Percentiles rank a stretch among this genome's conserved stretches.
phyloP scores from a whole-genome alignment of 257 asterid species.

The Nyctanthes arbortristis region DNA sequence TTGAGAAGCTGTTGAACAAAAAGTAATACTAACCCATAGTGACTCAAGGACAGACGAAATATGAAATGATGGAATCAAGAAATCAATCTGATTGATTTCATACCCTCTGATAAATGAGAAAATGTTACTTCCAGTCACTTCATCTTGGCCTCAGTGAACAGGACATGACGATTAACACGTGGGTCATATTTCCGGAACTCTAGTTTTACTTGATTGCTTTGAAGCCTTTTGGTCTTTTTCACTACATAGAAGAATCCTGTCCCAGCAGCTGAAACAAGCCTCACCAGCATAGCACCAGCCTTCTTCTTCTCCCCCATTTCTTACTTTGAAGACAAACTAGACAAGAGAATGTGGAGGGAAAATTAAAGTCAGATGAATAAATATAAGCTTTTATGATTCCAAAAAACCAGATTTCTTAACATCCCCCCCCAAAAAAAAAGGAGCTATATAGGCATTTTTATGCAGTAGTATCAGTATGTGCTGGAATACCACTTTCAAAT shows the following conservation, averaged over 20 bases:
- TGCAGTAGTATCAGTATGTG: no score
- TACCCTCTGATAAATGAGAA: neutral
- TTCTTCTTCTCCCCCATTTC: constrained; percentile 68
- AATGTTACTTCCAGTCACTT: constrained; percentile 38
- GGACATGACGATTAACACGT: constrained; percentile 67
- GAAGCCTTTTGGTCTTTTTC: constrained; percentile 61
- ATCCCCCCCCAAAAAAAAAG: no score
- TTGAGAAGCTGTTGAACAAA: neutral
- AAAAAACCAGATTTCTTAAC: no score
- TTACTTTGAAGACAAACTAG: constrained; percentile 3
- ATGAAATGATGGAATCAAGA: neutral
- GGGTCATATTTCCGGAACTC: constrained; percentile 78
- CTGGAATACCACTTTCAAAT: no score
- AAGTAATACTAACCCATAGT: constrained; percentile 15
- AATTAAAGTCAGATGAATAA: neutral
- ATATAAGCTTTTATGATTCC: no score
- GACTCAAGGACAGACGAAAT: no score
- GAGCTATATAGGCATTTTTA: no score
- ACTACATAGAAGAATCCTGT: constrained; percentile 76
- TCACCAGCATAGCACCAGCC: constrained; percentile 58
- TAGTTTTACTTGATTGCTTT: constrained; percentile 43
- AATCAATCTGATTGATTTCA: neutral
- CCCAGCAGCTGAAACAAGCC: constrained; percentile 74
- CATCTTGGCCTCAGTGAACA: constrained; percentile 73
- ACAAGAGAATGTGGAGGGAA: neutral